Evolutionary conservation across 192 early-diverging fungal species (phyloP).

Genomic region (Diversispora eburnea): DNA sequence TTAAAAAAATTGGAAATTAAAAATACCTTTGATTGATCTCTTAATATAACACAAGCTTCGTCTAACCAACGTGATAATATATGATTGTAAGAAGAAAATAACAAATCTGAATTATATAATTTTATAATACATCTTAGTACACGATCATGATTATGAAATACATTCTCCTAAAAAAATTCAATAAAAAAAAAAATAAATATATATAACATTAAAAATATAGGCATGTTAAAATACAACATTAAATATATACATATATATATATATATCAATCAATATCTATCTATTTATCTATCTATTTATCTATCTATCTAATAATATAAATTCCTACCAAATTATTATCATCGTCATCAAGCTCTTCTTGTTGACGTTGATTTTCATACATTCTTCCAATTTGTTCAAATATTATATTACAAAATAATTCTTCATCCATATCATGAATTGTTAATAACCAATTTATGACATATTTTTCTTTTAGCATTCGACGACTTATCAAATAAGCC

Average conservation of each 20-base stretch:
- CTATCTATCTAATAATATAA: neutral
- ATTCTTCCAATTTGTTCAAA: slow-evolving; percentile 43
- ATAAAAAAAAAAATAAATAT: too few species aligned
- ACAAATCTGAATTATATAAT: slow-evolving; percentile 40
- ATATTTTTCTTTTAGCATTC: slow-evolving; percentile 48
- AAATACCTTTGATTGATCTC: slow-evolving; percentile 9
- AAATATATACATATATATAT: too few species aligned
- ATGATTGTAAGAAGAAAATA: slow-evolving; percentile 40
- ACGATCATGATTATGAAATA: slow-evolving; percentile 35
- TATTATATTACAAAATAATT: slow-evolving; percentile 36
- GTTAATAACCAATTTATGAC: slow-evolving; percentile 44
- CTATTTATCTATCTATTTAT: slow-evolving; percentile 26
- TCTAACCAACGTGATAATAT: slow-evolving; percentile 48
- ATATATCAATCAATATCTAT: too few species aligned
- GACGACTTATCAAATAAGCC: slow-evolving; percentile 47
- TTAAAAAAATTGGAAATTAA: neutral
- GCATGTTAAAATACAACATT: too few species aligned
- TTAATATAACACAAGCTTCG: slow-evolving; percentile 27
- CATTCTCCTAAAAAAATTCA: slow-evolving; percentile 30
- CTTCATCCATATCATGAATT: slow-evolving; percentile 42
- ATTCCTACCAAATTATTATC: neutral
- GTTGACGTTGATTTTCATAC: slow-evolving; percentile 36
- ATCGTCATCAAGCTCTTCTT: slow-evolving; percentile 10
- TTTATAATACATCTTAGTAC: slow-evolving; percentile 45
- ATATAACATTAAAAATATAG: too few species aligned